Evolutionary conservation across 2,329 filamentous ascomycete species (phyloP), one percentile per base, ranked within the genome.

Genomic region (Pestalotiopsis fici): DNA sequence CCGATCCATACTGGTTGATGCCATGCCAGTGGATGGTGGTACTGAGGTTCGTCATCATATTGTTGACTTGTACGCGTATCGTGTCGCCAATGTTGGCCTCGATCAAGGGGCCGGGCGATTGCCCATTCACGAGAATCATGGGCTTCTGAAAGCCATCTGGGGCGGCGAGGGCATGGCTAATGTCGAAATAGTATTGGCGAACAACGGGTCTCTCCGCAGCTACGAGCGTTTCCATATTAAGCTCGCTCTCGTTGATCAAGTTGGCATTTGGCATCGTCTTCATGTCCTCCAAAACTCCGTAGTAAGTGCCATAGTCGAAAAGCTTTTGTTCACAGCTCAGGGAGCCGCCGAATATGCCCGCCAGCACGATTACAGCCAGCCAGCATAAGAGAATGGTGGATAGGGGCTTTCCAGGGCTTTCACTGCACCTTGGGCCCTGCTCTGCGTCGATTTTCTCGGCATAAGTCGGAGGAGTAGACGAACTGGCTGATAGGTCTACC

Each of bases 21-120:
- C 91, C 91, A 73, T 93, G 91, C 80, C 90, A 93, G 73, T 93
- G 91, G 15, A 93, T 81, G 59, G 85, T 85, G 2, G 90, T 88
- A 65, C 75, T 79, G 60, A 69, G 70, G 47, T 77, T 73, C 15
- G 69, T 35, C 72, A 83, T 76, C 9, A 70, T 70, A 72, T 84
- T 84, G 63, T 77, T 74, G 4, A 85, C 81, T 3, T 72, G 72
- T 15, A 85, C 77, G 2, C 79, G 74, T 50, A 85, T 70, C 23
- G 77, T 78, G 69, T 85, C 83, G 11, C 83, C 83, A 2, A 74
- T 75, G 68, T 80, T 80, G 7, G 80, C 83, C 71, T 84, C 81
- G 64, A 85, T 78, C 62, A 82, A 69, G 13, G 83, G 83, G 0
- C 82, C 82, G 0, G 83, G 82, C 2, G 78, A 80, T 70, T 82